Evolutionary conservation across 345 rosid genomes (phyloP).

Genomic region (Syzygium aqueum): DNA sequence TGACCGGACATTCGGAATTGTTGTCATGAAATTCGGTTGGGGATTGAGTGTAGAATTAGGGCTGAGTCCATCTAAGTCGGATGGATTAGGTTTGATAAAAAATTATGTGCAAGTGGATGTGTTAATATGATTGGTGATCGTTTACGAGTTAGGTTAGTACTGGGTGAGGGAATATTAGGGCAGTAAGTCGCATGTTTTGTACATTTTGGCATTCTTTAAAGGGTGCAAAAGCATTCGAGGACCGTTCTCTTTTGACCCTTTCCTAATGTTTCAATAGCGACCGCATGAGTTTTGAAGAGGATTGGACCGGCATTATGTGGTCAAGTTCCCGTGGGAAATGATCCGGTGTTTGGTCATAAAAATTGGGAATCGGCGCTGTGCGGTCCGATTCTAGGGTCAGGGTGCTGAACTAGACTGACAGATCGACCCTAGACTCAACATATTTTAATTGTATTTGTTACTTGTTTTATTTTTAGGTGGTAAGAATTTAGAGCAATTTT

Average conservation of each 20-base stretch:
- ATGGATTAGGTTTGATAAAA: background rate
- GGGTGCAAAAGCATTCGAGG: background rate
- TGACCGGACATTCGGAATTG: background rate
- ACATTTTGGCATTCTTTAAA: background rate
- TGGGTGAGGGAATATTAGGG: background rate
- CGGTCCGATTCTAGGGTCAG: fast-evolving
- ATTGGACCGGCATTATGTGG: fast-evolving
- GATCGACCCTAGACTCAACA: fast-evolving
- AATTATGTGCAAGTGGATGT: background rate
- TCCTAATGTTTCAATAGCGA: background rate
- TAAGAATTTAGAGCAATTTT: background rate
- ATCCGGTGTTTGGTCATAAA: too few relatives aligned
- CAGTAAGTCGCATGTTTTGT: background rate
- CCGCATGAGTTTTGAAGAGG: background rate
- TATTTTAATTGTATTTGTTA: background rate
- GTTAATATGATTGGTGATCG: background rate
- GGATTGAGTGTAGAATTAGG: background rate
- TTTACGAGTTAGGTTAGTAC: background rate
- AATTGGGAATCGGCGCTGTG: too few relatives aligned
- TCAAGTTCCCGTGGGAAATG: background rate
- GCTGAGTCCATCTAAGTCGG: background rate
- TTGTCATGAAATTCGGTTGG: background rate
- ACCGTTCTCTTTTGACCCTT: background rate
- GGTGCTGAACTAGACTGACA: background rate
- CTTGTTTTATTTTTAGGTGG: background rate